Base-by-base conservation (phyloP, 2,329 filamentous ascomycete species). In the Emmonsiellopsis sp. region DNA sequence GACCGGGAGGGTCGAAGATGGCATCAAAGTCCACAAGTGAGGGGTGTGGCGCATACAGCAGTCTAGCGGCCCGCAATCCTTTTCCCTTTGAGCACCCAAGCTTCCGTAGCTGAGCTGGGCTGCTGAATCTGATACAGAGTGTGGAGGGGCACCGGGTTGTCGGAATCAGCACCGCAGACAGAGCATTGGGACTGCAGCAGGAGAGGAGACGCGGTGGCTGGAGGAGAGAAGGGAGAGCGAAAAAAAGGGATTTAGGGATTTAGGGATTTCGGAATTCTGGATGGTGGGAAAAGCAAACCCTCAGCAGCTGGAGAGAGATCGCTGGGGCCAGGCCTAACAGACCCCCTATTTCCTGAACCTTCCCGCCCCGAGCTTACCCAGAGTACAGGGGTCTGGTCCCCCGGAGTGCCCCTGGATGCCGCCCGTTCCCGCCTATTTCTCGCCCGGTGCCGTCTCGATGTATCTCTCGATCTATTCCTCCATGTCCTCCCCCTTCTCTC, bases 1-100 rank as follows among this genome's bases (percentile, higher is more conserved):
- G 9, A 9, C 9, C 9, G 9, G 36, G 36, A 39, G 9, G 36
- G 5, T 27, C 21, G n/a, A 14, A 42, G 42, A 21, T 43, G 31
- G 5, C 31, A 17, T 34, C 33, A 49, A 14, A 34, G 11, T 11
- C 9, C 46, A 37, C 3, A 49, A 49, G 14, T 49, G 46, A 49
- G 46, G 46, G 46, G 46, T 48, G 46, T 45, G 46, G 32, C 33
- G 46, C 46, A 31, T 49, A 49, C 37, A 27, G n/a, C 36, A 39
- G 46, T 32, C 7, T 44, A 17, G n/a, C 9, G 10, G 42, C n/a
- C 21, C 9, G 11, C 9, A 44, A 27, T 14, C 14, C 8, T 14
- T 9, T 17, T 9, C 8, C 10, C 10, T 27, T 3, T 27, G 21
- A 40, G n/a, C 21, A 9, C 9, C 9, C n/a, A 44, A 44, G 21